Evolutionary conservation across 2,329 filamentous ascomycete species (phyloP).

Genomic region (Emericellopsis cladophorae): DNA sequence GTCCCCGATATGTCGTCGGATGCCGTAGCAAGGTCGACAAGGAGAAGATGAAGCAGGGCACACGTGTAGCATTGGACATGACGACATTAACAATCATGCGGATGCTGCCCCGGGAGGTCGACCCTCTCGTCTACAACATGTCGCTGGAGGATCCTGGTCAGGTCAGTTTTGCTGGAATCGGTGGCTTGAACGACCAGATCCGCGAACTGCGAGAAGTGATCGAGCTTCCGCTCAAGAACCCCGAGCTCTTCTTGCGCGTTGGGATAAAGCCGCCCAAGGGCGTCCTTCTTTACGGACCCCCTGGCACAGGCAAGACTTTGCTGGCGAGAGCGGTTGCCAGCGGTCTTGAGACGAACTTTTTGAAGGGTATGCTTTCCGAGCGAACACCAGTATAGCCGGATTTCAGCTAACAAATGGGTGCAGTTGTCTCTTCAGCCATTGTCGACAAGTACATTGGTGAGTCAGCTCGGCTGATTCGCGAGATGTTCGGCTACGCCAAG

Average conservation of each 20-base stretch:
- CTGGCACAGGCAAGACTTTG: conserved; percentile 92
- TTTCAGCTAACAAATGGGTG: conserved; percentile 4
- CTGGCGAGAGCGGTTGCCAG: conserved; percentile 90
- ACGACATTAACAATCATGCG: conserved; percentile 99
- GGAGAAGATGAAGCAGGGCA: conserved; percentile 93
- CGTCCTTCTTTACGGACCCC: conserved; percentile 88
- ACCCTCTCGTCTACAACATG: conserved; percentile 99
- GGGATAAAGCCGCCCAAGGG: conserved; percentile 99
- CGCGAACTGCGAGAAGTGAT: conserved; percentile 95
- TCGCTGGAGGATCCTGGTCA: conserved; percentile 95
- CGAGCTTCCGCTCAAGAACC: conserved; percentile 95
- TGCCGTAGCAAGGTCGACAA: conserved; percentile 98
- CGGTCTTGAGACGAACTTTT: conserved; percentile 93
- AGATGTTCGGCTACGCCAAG: conserved; percentile 99
- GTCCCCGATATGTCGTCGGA: conserved; percentile 93
- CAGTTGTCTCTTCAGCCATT: conserved; percentile 95
- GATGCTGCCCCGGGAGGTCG: conserved; percentile 96
- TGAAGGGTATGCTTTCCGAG: conserved; percentile 59
- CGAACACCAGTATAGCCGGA: not conserved
- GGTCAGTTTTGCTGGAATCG: conserved; percentile 94
- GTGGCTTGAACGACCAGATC: conserved; percentile 96
- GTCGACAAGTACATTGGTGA: conserved; percentile 99
- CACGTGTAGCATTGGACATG: conserved; percentile 95
- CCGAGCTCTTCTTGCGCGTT: conserved; percentile 89
- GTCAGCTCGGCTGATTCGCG: conserved; percentile 89